Conservation (phyloP, 345 rosid species). For the Populus tremula region DNA sequence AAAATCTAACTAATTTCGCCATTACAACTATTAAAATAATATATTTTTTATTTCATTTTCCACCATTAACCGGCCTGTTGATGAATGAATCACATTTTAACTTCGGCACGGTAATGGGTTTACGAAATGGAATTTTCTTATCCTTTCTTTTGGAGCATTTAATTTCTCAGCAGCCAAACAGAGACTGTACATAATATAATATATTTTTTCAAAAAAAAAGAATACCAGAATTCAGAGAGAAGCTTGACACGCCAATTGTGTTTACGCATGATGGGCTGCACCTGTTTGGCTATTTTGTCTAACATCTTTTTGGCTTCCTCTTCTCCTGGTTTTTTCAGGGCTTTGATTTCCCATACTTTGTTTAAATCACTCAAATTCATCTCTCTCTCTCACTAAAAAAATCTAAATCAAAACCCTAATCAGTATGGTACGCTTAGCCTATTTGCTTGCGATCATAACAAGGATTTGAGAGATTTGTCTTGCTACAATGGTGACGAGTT, state of each 20-base stretch:
- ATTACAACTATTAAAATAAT: no score
- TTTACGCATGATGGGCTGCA: slow-evolving; percentile 57
- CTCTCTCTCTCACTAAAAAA: neutral
- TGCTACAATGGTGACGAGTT: no score
- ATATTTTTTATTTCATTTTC: no score
- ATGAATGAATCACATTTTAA: no score
- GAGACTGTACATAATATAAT: neutral
- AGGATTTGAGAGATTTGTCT: neutral
- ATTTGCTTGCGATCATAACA: neutral
- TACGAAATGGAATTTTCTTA: no score
- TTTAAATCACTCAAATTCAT: slow-evolving; percentile 46
- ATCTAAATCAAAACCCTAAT: slow-evolving; percentile 2
- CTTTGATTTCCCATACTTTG: slow-evolving; percentile 71
- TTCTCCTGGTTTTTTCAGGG: slow-evolving; percentile 62
- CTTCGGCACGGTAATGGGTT: no score
- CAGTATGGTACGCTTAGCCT: neutral
- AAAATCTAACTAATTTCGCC: no score
- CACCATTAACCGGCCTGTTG: no score
- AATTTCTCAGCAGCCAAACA: neutral
- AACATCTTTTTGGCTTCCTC: slow-evolving; percentile 67
- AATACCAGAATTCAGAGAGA: slow-evolving; percentile 43
- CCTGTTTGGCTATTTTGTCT: slow-evolving; percentile 62
- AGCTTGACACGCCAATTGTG: slow-evolving; percentile 57
- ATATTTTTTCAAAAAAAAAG: neutral
- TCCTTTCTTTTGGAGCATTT: no score